Evolutionary conservation across 2,329 filamentous ascomycete species (phyloP).

Genomic region (Paraconiothyrium sp.): DNA sequence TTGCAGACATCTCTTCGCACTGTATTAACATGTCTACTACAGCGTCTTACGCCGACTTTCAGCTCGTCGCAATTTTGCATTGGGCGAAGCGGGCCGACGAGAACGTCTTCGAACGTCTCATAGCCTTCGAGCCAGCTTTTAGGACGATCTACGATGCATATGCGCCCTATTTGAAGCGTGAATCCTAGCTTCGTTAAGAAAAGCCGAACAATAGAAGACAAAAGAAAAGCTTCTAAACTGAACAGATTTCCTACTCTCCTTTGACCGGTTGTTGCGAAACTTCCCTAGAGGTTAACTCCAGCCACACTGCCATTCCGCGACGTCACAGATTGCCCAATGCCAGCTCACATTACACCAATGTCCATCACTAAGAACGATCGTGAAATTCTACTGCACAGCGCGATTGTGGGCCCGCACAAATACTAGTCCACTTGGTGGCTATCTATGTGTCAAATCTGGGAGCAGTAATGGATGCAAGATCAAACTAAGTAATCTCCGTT

Average conservation of each 20-base stretch:
- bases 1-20: neutral
- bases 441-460: neutral
- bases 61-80: neutral
- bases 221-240: neutral
- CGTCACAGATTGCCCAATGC: too few relatives aligned
- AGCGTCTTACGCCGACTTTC: neutral
- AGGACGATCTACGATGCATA: neutral
- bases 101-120: neutral
- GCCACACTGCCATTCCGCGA: too few relatives aligned
- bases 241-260: neutral
- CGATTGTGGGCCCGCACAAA: neutral
- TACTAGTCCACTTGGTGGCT: neutral
- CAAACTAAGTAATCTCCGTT: neutral
- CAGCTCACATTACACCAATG: neutral
- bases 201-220: neutral
- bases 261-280: neutral
- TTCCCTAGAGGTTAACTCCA: too few relatives aligned
- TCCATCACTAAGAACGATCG: neutral
- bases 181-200: neutral
- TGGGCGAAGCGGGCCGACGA: neutral
- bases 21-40: neutral
- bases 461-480: neutral
- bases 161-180: neutral
- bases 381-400: neutral
- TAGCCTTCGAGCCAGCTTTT: neutral